A percentile compares a stretch with the other conserved stretches of the same genome.
Conservation (phyloP, 2,329 filamentous ascomycete genomes). For the Ophiosphaerella herpotricha region DNA sequence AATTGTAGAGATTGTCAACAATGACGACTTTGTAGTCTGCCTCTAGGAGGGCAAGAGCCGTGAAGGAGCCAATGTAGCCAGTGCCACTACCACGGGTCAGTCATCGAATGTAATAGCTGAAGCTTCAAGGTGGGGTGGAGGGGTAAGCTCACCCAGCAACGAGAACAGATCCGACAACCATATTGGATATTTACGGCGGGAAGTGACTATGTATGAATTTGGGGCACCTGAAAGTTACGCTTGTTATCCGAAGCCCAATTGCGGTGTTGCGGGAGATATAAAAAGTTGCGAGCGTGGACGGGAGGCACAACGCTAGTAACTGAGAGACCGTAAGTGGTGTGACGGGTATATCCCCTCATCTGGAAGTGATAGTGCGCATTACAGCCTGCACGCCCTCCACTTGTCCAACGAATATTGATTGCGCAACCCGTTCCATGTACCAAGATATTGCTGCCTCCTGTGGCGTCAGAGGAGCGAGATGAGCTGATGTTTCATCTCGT, state of each 20-base stretch:
- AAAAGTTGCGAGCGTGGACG: constrained; percentile 21
- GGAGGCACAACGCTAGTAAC: constrained; percentile 16
- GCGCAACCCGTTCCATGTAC: neutral
- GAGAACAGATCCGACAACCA: constrained; percentile 86
- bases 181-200: constrained; percentile 44
- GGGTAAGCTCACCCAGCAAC: constrained; percentile 75
- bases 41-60: constrained; percentile 85
- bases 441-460: constrained; percentile 2
- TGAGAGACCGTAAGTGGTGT: constrained; percentile 5
- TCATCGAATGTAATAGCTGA: neutral
- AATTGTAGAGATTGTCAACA: constrained; percentile 97
- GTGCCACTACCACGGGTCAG: constrained; percentile 69
- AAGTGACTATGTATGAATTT: neutral
- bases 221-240: neutral
- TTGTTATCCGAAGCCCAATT: constrained; percentile 3
- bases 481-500: too few relatives aligned
- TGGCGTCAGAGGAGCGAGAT: neutral
- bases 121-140: constrained; percentile 29
- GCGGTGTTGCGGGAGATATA: constrained; percentile 21
- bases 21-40: constrained; percentile 97
- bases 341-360: constrained; percentile 22
- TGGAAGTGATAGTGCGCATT: neutral
- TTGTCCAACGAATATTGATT: neutral
- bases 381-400: neutral
- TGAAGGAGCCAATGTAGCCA: constrained; percentile 99